Percentiles rank a stretch among this genome's conserved stretches.
Evolutionary conservation across 1,139 yeast species (phyloP).

Genomic region (Hansenula sp.): DNA sequence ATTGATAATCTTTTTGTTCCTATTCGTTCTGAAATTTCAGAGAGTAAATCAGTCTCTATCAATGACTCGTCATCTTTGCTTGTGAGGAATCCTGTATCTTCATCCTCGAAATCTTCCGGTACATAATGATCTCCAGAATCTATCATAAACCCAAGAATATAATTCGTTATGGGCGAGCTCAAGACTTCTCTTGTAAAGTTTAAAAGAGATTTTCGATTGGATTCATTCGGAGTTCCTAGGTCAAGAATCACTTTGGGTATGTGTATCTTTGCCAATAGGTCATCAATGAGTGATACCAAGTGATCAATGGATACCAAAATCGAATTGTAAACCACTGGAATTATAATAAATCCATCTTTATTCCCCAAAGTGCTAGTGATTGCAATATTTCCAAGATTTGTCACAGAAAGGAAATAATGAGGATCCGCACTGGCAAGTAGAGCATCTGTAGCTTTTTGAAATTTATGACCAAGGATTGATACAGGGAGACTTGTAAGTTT

Average conservation of each 20-base stretch:
- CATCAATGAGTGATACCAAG: neutral
- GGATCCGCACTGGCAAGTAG: slow-evolving; percentile 34
- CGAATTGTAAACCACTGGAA: neutral
- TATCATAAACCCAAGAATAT: slow-evolving; percentile 31
- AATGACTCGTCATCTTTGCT: neutral
- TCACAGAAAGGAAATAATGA: slow-evolving; percentile 39
- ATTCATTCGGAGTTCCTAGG: neutral
- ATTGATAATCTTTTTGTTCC: neutral
- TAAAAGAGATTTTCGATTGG: no score
- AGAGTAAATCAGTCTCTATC: neutral
- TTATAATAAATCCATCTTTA: slow-evolving; percentile 32
- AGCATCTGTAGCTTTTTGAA: slow-evolving; percentile 36
- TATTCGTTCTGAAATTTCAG: neutral
- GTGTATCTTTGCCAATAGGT: neutral
- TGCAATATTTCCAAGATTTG: slow-evolving; percentile 39
- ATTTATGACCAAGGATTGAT: slow-evolving; percentile 14
- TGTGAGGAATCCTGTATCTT: neutral
- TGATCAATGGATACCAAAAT: neutral
- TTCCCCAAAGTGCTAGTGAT: slow-evolving; percentile 43
- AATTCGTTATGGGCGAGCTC: neutral
- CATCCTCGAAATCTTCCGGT: neutral
- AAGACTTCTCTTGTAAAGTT: neutral
- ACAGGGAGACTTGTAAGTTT: neutral
- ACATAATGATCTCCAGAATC: slow-evolving; percentile 37
- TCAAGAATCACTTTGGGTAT: neutral